Evolutionary conservation across 2,329 filamentous ascomycete species (phyloP).

Genomic region (Aspergillus intermedius): DNA sequence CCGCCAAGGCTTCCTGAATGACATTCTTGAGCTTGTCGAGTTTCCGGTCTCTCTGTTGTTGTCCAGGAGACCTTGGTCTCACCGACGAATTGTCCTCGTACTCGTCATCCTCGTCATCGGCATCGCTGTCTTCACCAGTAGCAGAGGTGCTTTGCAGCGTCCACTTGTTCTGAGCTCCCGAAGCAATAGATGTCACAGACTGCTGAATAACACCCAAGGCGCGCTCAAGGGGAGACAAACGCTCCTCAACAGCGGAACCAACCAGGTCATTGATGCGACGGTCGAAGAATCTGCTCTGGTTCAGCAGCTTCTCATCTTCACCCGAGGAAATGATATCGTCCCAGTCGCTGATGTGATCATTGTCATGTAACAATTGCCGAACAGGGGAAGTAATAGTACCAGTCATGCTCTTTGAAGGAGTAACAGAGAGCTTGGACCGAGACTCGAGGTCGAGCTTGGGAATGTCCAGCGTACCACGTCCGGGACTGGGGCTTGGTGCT

Average conservation of each 20-base stretch:
- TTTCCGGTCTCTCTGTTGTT: conserved; percentile 58
- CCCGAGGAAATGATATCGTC: conserved; percentile 76
- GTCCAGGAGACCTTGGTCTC: conserved; percentile 67
- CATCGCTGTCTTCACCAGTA: conserved; percentile 73
- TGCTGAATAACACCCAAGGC: conserved; percentile 70
- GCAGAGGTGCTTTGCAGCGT: conserved; percentile 61
- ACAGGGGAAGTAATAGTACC: conserved; percentile 50
- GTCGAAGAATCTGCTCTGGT: conserved; percentile 82
- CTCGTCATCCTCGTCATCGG: conserved; percentile 86
- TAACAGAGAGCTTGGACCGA: conserved; percentile 41
- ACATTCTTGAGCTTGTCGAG: conserved; percentile 70
- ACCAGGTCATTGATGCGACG: conserved; percentile 82
- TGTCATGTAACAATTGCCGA: conserved; percentile 56
- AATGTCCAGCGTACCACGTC: conserved; percentile 47
- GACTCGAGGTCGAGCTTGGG: conserved; percentile 32
- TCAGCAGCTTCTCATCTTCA: conserved; percentile 75
- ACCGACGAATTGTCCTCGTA: conserved; percentile 46
- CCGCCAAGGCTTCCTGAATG: conserved; percentile 59
- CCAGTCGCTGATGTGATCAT: conserved; percentile 77
- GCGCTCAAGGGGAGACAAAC: conserved; percentile 73
- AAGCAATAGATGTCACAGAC: conserved; percentile 54
- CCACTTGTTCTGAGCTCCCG: conserved; percentile 51
- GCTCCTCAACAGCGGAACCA: conserved; percentile 65
- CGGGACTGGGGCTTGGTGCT: conserved; percentile 66
- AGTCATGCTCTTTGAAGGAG: conserved; percentile 59